Base-by-base conservation (phyloP, 768 basidiomycete genomes). In the Podaxis sp. region DNA sequence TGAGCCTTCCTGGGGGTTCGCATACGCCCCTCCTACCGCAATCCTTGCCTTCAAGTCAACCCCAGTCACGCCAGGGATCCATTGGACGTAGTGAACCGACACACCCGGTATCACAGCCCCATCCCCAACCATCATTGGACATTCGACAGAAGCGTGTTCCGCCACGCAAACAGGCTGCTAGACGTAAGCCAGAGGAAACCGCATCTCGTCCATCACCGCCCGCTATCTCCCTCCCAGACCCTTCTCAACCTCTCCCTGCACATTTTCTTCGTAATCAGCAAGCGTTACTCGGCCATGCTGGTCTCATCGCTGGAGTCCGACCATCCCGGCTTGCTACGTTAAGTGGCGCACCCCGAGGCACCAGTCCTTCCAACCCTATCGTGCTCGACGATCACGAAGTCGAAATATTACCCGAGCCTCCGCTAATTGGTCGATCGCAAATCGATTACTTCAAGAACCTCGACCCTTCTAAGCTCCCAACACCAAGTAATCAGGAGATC, bases 231-330 rank as follows among this genome's bases (percentile, higher is more conserved):
- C 72, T 91, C 0, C 90, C 89, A 0, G 82, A 84, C 64, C 82
- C 87, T 23, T 77, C 82, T 52, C 80, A 76, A 44, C 87, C 86
- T 1, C 73, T 77, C 14, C 90, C 90, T 16, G 72, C 82, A 6
- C 84, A 90, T 69, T 89, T 90, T 59, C 73, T 92, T 54, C 86
- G 90, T 32, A 90, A 82, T 64, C 90, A 91, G 69, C 77, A 84
- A 36, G 85, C 86, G 0, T 75, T 92, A 2, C 78, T 92, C 6
- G 90, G 90, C 7, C 78, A 80, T 16, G 90, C 90, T 10, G 90
- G 90, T 37, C 72, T 88, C 44, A 83, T 92, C 18, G 84, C 82
- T 40, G 82, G 83, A 3, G 76, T 91, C 23, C 86, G 84, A 56
- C 85, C 89, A 25, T 75, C 82, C 16, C 76, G 78, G 38, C 76